Base-by-base conservation (phyloP, 306 rosid species). In the Astragalus glycyphyllos region DNA sequence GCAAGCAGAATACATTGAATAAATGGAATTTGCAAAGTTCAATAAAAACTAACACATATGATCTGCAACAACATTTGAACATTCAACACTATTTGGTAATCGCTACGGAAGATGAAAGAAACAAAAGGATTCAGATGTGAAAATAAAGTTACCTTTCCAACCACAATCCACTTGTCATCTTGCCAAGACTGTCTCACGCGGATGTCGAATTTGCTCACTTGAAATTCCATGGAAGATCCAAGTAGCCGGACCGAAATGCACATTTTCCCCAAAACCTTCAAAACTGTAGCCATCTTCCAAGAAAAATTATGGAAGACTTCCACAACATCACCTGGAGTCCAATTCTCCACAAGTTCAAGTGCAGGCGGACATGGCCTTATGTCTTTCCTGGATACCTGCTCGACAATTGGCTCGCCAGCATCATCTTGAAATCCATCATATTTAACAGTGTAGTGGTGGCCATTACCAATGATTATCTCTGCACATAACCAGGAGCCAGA, bases 211-310 rank as follows among this genome's bases (percentile, higher is more conserved):
- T 84, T 89, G 77, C 82, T 73, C 74, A 84, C 96, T 83, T 84
- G 84, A 71, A 82, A 82, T 71, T 91, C 92, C 75, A 71, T 11
- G 72, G 82, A 87, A 57, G 97, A 91, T 57, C 99, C 99, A 76
- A 95, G 87, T 58, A 88, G 68, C 86, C 97, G 83, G 58, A 89
- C 90, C 73, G 82, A 72, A 76, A 86, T 74, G 68, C 75, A 68
- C 71, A 77, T 78, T 57, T 71, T 72, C 48, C 89, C 84, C 80
- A 87, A 80, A 85, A 82, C 89, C 84, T 88, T 80, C 61, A 84
- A 82, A 84, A 95, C 79, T 31, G 87, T 83, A 47, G 97, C 96
- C 91, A 95, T 84, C 81, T 82, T 89, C 99, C 99, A 95, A 2
- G 93, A 85, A 42, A 79, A 81, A 54, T 85, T 84, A 65, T 82